phyloP scores from a whole-genome alignment of 768 basidiomycete species.

The Trametes cubensis region DNA sequence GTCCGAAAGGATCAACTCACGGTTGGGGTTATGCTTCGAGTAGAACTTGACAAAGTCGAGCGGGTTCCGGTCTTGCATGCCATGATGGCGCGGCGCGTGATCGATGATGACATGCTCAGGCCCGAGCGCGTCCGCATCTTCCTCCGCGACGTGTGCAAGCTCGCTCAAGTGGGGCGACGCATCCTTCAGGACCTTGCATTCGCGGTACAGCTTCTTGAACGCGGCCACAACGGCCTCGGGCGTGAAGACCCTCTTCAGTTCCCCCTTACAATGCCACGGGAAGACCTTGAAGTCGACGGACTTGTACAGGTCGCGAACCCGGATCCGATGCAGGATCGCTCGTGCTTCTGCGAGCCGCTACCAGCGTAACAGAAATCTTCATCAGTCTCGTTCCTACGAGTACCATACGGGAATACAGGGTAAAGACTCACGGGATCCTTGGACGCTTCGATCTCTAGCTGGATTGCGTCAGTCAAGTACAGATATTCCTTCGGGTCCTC shows the following conservation, averaged over 20 bases:
- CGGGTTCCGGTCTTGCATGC: conserved; percentile 72
- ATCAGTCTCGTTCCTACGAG: too few relatives aligned
- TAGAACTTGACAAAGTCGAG: conserved; percentile 74
- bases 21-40: conserved; percentile 59
- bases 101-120: conserved; percentile 65
- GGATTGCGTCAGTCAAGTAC: conserved; percentile 69
- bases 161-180: conserved; percentile 7
- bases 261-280: conserved; percentile 34
- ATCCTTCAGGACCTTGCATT: neutral
- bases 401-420: too few relatives aligned
- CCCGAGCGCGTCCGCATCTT: conserved; percentile 40
- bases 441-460: conserved; percentile 59
- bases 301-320: conserved; percentile 66
- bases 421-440: conserved; percentile 47
- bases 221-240: conserved; percentile 38
- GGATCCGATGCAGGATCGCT: conserved; percentile 63
- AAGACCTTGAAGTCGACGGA: conserved; percentile 67
- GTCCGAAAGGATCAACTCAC: too few relatives aligned
- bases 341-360: conserved; percentile 65
- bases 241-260: conserved; percentile 38
- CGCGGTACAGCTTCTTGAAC: conserved; percentile 30
- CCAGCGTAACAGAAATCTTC: too few relatives aligned
- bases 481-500: conserved; percentile 61
- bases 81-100: conserved; percentile 70
- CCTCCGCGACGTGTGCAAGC: conserved; percentile 21